Evolutionary conservation across 139 green algal species (phyloP).

Genomic region (Astrephomene gubernaculifera): DNA sequence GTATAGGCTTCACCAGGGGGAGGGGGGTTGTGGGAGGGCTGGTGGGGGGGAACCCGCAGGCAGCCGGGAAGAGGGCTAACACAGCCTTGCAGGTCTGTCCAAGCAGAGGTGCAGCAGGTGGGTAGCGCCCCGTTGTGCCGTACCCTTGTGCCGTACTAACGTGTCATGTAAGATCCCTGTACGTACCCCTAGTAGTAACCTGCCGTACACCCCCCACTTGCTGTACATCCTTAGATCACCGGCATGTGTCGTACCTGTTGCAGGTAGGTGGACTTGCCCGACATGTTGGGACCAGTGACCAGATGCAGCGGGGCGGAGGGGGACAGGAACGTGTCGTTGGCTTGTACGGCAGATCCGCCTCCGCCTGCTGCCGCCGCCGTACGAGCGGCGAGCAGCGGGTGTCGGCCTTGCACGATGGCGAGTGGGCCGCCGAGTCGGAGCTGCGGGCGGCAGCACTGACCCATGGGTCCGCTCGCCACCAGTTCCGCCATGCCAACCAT

Average conservation of each 20-base stretch:
- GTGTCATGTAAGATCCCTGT: too few relatives aligned
- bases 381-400: slow-evolving; percentile 63
- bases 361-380: slow-evolving; percentile 6
- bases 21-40: too few relatives aligned
- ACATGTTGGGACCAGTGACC: slow-evolving; percentile 88
- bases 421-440: slow-evolving; percentile 53
- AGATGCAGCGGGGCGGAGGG: slow-evolving; percentile 72
- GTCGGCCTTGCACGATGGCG: slow-evolving; percentile 66
- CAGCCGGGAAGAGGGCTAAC: too few relatives aligned
- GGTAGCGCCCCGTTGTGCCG: too few relatives aligned
- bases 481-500: slow-evolving; percentile 30
- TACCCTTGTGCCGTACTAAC: too few relatives aligned
- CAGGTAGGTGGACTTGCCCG: slow-evolving; percentile 88
- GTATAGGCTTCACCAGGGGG: too few relatives aligned
- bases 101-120: too few relatives aligned
- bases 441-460: slow-evolving; percentile 52
- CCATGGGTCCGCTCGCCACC: slow-evolving; percentile 8
- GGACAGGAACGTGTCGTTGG: slow-evolving; percentile 83
- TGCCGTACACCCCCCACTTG: too few relatives aligned
- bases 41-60: too few relatives aligned
- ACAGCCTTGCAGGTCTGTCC: too few relatives aligned
- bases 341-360: slow-evolving; percentile 14
- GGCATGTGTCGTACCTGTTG: slow-evolving; percentile 59
- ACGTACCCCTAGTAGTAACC: too few relatives aligned
- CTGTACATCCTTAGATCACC: too few relatives aligned